phyloP scores from a whole-genome alignment of 805 yeast genomes.

The Helenozyma baotianmanensis region DNA sequence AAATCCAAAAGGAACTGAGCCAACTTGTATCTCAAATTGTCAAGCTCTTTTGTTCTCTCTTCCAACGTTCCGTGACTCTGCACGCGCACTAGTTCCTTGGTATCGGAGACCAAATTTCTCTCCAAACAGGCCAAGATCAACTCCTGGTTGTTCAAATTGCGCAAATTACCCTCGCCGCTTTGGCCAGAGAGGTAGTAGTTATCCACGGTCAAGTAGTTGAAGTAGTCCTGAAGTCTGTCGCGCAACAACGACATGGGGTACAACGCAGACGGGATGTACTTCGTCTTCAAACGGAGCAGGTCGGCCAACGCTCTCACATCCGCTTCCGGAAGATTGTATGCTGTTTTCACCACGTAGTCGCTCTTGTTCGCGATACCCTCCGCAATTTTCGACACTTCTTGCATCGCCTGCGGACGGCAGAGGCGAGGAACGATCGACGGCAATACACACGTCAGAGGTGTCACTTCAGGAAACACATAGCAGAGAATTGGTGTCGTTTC shows the following conservation, averaged over 20 bases:
- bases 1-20: conserved; percentile 38
- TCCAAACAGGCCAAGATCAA: conserved; percentile 50
- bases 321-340: conserved; percentile 40
- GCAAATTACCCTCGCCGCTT: conserved; percentile 37
- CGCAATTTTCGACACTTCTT: neutral
- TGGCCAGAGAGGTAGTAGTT: conserved; percentile 42
- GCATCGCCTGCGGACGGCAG: conserved; percentile 20
- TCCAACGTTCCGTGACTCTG: conserved; percentile 12
- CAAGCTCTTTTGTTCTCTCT: conserved; percentile 14
- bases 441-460: conserved; percentile 56
- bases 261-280: conserved; percentile 35
- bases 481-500: conserved; percentile 54
- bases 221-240: conserved; percentile 31
- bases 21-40: conserved; percentile 32
- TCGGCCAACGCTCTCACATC: conserved; percentile 35
- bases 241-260: conserved; percentile 38
- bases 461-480: conserved; percentile 48
- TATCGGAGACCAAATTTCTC: conserved; percentile 44
- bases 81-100: conserved; percentile 20
- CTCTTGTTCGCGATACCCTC: conserved; percentile 3
- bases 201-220: conserved; percentile 47
- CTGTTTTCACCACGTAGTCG: conserved; percentile 37
- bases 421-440: conserved; percentile 41
- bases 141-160: conserved; percentile 47
- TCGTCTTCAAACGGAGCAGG: conserved; percentile 33